phyloP scores from a whole-genome alignment of 805 yeast species.

The Starmerella geochares region DNA sequence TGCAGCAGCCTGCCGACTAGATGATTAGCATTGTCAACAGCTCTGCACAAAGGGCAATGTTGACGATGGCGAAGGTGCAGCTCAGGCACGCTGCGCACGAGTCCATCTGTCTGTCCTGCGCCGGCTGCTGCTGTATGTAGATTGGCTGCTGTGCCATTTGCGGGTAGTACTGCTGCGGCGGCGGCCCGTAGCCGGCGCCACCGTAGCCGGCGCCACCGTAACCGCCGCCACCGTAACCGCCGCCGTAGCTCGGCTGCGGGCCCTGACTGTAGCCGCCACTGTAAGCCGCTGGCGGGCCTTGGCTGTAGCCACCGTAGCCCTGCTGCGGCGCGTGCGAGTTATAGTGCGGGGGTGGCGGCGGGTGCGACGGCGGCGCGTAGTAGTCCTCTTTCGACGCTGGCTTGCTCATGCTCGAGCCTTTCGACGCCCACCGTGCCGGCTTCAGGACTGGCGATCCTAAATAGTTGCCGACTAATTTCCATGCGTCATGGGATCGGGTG shows the following conservation, averaged over 20 bases:
- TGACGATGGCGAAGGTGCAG: not conserved
- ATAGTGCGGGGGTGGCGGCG: constrained; percentile 8
- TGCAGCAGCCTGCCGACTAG: not conserved
- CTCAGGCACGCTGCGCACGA: not conserved
- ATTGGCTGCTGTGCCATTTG: constrained; percentile 6
- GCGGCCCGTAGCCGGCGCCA: not conserved
- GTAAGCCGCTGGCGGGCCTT: no score
- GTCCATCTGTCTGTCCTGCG: not conserved
- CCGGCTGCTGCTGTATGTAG: constrained; percentile 5
- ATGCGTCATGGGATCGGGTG: no score
- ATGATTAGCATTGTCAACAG: not conserved
- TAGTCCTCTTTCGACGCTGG: constrained; percentile 9
- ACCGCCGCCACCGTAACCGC: not conserved
- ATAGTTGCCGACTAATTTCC: no score
- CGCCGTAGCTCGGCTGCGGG: no score
- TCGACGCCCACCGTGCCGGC: no score
- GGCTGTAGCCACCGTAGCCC: constrained; percentile 2
- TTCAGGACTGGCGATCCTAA: no score
- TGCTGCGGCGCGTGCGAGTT: constrained; percentile 2
- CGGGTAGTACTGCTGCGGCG: constrained; percentile 3
- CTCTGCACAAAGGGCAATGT: not conserved
- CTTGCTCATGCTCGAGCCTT: no score
- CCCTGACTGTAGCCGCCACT: not conserved
- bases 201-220: not conserved
- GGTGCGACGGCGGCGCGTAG: no score